These are phyloP conservation scores for Betula pendula DNA, from an alignment of 306 rosid species.

Conservation along the genomic window DNA sequence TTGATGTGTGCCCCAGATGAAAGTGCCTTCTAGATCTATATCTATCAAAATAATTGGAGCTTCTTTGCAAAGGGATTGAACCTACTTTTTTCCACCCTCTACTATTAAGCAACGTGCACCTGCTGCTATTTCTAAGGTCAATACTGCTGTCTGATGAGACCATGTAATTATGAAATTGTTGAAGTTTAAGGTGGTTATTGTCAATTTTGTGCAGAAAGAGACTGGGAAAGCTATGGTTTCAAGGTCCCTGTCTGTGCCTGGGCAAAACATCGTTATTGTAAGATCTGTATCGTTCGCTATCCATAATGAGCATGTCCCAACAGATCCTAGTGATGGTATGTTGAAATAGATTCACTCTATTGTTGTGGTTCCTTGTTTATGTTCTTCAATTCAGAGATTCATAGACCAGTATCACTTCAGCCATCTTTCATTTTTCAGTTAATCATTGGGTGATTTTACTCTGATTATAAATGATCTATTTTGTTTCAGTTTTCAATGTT, in stretches of 20 bases:
- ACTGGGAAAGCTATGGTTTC: constrained; percentile 58
- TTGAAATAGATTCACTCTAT: constrained; percentile 12
- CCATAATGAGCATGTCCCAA: constrained; percentile 43
- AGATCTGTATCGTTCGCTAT: constrained; percentile 74
- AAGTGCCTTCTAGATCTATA: background rate
- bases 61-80: background rate
- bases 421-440: constrained; percentile 3
- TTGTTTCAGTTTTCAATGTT: constrained; percentile 3
- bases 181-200: constrained; percentile 4
- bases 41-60: background rate
- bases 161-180: background rate
- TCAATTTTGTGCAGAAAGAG: constrained; percentile 67
- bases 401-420: constrained; percentile 20
- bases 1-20: constrained; percentile 15
- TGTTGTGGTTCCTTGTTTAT: constrained; percentile 22
- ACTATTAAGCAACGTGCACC: background rate
- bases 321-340: constrained; percentile 69
- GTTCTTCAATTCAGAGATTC: constrained; percentile 12
- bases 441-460: background rate
- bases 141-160: background rate
- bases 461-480: constrained; percentile 1
- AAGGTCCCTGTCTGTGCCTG: constrained; percentile 89
- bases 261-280: constrained; percentile 67
- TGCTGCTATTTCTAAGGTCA: background rate
- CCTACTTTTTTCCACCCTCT: background rate